These are phyloP conservation scores for Boletus semigastroideus DNA, from an alignment of 1,284 basidiomycete genomes.

Conservation along the genomic window DNA sequence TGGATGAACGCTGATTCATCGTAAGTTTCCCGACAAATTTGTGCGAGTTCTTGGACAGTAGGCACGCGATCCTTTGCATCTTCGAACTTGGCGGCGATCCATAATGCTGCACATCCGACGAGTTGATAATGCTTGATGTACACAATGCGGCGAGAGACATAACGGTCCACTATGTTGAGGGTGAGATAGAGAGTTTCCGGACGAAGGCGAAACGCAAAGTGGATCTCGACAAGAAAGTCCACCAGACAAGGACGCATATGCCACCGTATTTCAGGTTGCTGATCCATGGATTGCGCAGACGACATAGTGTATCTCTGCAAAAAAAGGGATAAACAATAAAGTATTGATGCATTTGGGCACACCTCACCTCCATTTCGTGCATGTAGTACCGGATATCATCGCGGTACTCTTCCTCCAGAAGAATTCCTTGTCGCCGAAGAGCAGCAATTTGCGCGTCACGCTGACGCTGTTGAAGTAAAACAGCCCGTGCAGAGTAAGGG, in stretches of 20 bases:
- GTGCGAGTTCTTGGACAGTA: constrained; percentile 88
- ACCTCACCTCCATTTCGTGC: constrained; percentile 95
- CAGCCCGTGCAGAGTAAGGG: constrained; percentile 61
- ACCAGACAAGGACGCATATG: constrained; percentile 99
- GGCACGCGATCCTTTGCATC: constrained; percentile 99
- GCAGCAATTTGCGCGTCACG: constrained; percentile 67
- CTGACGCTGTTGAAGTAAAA: constrained; percentile 60
- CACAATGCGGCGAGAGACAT: constrained; percentile 97
- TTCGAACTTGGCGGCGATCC: constrained; percentile 99
- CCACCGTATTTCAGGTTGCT: constrained; percentile 97
- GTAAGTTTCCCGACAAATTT: constrained; percentile 94
- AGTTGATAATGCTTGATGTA: constrained; percentile 99
- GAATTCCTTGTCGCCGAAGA: constrained; percentile 65
- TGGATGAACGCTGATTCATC: constrained; percentile 96
- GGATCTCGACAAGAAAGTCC: constrained; percentile 98
- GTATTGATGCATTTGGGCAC: constrained; percentile 1
- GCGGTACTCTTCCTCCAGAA: constrained; percentile 91
- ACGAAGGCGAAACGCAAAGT: constrained; percentile 94
- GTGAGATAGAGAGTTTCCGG: constrained; percentile 98
- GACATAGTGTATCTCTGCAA: constrained; percentile 81
- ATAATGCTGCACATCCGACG: constrained; percentile 95
- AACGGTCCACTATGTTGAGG: constrained; percentile 98
- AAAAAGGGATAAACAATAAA: constrained; percentile 12
- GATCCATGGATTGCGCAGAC: constrained; percentile 93
- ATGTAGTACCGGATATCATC: constrained; percentile 93